Conservation (phyloP, 345 rosid species). For the Eucalyptus melliodora region DNA sequence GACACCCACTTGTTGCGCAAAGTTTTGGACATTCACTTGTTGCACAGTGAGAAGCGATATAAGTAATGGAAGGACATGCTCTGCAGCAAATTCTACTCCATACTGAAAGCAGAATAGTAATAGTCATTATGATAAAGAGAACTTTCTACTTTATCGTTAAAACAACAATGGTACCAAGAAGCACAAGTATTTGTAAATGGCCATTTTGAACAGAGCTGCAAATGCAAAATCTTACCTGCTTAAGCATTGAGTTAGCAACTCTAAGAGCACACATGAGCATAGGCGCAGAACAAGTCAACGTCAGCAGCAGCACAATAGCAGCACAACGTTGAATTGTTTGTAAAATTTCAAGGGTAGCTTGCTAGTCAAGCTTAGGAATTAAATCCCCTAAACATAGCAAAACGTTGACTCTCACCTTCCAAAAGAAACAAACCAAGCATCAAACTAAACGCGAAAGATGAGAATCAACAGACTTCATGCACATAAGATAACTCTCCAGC, state of each 20-base stretch:
- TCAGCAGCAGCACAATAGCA: slow-evolving; percentile 8
- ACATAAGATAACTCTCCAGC: too few relatives aligned
- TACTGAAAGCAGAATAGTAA: too few relatives aligned
- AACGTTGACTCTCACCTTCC: slow-evolving; percentile 89
- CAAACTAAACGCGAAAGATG: too few relatives aligned
- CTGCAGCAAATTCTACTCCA: too few relatives aligned
- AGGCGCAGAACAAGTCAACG: slow-evolving; percentile 73
- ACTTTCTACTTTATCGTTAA: too few relatives aligned
- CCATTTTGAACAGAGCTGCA: neutral
- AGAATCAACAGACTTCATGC: too few relatives aligned
- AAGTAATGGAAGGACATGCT: too few relatives aligned
- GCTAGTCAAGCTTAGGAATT: slow-evolving; percentile 64
- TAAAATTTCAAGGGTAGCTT: slow-evolving; percentile 55
- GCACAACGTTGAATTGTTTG: slow-evolving; percentile 71
- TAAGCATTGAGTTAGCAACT: slow-evolving; percentile 78
- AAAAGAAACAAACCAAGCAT: neutral
- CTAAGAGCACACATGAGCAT: slow-evolving; percentile 95
- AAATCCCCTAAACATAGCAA: slow-evolving; percentile 78
- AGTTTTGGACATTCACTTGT: too few relatives aligned
- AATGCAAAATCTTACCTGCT: slow-evolving; percentile 34
- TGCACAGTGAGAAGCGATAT: too few relatives aligned
- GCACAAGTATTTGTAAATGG: neutral
- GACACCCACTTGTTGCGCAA: too few relatives aligned
- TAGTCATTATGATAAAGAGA: too few relatives aligned
- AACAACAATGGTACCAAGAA: too few relatives aligned